Evolutionary conservation across 148 eudicot species (phyloP).

Genomic region (Nepenthes gracilis): DNA sequence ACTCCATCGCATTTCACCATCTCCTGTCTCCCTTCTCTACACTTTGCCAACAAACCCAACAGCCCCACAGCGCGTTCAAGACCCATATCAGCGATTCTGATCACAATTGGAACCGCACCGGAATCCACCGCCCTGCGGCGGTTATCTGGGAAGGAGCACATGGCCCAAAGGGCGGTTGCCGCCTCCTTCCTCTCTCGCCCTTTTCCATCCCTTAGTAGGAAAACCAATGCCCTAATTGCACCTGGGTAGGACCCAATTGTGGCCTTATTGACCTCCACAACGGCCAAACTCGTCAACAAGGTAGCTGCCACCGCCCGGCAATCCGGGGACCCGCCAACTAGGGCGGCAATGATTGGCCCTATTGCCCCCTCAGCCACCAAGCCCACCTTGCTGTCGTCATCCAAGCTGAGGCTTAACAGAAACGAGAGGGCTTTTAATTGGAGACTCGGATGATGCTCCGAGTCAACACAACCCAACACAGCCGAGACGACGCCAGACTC

Average conservation of each 20-base stretch:
- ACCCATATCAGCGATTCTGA: constrained; percentile 30
- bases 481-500: constrained; percentile 80
- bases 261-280: constrained; percentile 86
- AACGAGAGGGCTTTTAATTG: constrained; percentile 50
- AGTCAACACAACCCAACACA: constrained; percentile 44
- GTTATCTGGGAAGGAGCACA: constrained; percentile 72
- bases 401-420: constrained; percentile 55
- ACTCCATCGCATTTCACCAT: constrained; percentile 35
- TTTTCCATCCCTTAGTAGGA: constrained; percentile 38
- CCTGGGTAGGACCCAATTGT: constrained; percentile 78
- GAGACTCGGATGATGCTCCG: constrained; percentile 29
- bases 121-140: constrained; percentile 54
- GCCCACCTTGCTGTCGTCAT: constrained; percentile 79
- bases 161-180: constrained; percentile 60
- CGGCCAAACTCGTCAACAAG: constrained; percentile 66
- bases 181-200: constrained; percentile 74
- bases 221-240: constrained; percentile 48
- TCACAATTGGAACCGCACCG: constrained; percentile 43
- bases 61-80: constrained; percentile 81
- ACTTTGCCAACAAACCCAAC: constrained; percentile 60
- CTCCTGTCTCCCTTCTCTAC: constrained; percentile 59
- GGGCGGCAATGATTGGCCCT: constrained; percentile 35
- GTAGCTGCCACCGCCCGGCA: constrained; percentile 72
- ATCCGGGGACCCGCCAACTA: constrained; percentile 26
- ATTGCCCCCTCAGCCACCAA: constrained; percentile 86